Conservation (phyloP, 2,329 filamentous ascomycete species). For the Xylariaceae sp. region DNA sequence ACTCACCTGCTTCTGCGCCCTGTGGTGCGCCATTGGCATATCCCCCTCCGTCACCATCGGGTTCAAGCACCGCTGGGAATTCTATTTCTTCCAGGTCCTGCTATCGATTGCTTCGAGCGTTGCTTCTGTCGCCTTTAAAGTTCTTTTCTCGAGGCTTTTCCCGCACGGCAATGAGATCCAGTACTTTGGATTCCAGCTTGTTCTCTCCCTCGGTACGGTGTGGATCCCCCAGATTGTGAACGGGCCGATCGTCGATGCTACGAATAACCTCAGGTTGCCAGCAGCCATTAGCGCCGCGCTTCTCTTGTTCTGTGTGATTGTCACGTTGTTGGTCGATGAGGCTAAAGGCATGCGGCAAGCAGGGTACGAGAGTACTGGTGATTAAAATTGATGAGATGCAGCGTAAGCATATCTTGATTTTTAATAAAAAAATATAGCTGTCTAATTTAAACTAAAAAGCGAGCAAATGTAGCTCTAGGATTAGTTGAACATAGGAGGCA, state of each 20-base stretch:
- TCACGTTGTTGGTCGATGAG: slow-evolving; percentile 9
- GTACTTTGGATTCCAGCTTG: slow-evolving; percentile 16
- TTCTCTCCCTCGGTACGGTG: slow-evolving; percentile 12
- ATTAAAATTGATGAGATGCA: slow-evolving; percentile 12
- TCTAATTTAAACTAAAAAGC: too few relatives aligned
- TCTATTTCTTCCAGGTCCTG: slow-evolving; percentile 19
- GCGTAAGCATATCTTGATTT: too few relatives aligned
- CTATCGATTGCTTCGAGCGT: slow-evolving; percentile 2
- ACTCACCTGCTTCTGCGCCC: slow-evolving; percentile 9
- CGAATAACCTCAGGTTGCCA: slow-evolving; percentile 16
- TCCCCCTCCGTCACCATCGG: slow-evolving; percentile 2
- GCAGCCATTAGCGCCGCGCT: slow-evolving; percentile 14
- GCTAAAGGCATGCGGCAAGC: slow-evolving; percentile 12
- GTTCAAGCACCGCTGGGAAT: slow-evolving; percentile 17
- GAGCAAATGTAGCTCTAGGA: too few relatives aligned
- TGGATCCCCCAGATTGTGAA: slow-evolving; percentile 21
- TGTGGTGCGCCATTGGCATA: slow-evolving; percentile 14
- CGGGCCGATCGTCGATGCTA: slow-evolving; percentile 14
- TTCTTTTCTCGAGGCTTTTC: slow-evolving; percentile 15
- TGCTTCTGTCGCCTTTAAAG: slow-evolving; percentile 2
- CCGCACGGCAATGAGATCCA: slow-evolving; percentile 10
- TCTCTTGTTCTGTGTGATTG: slow-evolving; percentile 1
- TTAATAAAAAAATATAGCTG: too few relatives aligned
- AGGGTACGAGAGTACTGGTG: slow-evolving; percentile 9
- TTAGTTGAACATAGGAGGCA: too few relatives aligned